Evolutionary conservation across 1,139 yeast genomes (phyloP), one percentile per base, ranked within the genome.

Genomic region (Neolecta irregularis): DNA sequence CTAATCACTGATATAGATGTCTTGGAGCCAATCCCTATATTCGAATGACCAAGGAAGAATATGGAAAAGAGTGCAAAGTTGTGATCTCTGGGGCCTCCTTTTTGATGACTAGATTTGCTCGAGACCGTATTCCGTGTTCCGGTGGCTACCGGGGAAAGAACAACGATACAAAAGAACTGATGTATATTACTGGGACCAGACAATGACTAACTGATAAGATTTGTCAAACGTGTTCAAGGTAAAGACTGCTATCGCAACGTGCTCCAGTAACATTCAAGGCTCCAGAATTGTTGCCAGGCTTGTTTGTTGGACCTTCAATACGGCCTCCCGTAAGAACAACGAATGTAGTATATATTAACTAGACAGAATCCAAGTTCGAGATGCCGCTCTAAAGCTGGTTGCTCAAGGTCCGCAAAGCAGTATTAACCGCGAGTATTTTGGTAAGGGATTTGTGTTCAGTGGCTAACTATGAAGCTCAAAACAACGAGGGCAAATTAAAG

Each of bases 281-380:
- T 75, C 33, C 67, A 75, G 44, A 76, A 79, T 55, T 77, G 93
- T 45, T 88, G 98, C 50, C 96, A 88, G 52, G 58, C 73, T 16
- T 88, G 98, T 52, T 67, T 81, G 70, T 56, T 78, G 30, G 96
- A 88, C 56, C 60, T 81, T 34, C 69, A 74, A 18, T 79, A 74
- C 58, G 78, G 83, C 4, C 68, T 88, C n/a, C n/a, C n/a, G 31
- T 28, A 28, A 16, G 31, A 20, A 7, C 20, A n/a, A 15, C 8
- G 7, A 12, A 20, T 28, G 7, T 16, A n/a, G 18, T 9, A 6
- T 7, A 16, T 6, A 16, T 25, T 25, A 3, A 8, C 15, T 4
- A 6, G 8, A 7, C 11, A n/a, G 11, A 7, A 54, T 81, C 12
- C 72, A 75, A 13, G 60, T 83, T 6, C 59, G 95, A 41, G 95